phyloP scores from a whole-genome alignment of 306 rosid genomes.

The Oemleria cerasiformis region DNA sequence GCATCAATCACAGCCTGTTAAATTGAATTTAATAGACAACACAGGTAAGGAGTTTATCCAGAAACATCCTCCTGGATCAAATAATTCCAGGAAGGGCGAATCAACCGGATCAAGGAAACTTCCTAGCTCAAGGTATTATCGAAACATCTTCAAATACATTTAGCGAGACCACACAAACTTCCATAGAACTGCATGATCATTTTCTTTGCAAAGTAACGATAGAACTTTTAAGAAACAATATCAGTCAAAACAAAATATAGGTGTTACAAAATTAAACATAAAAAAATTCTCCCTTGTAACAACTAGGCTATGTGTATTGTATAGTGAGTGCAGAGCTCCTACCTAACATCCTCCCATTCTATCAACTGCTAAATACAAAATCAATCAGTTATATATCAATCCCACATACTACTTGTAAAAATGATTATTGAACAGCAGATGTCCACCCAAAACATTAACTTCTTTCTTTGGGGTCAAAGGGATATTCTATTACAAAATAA shows the following conservation, averaged over 20 bases:
- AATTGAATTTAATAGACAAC: slow-evolving; percentile 9
- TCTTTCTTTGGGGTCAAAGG: no score
- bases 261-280: background rate
- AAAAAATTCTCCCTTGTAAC: background rate
- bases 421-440: slow-evolving; percentile 1
- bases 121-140: background rate
- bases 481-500: no score
- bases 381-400: background rate
- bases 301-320: background rate
- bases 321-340: background rate
- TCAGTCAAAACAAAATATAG: background rate
- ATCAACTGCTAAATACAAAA: background rate
- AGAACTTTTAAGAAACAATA: background rate
- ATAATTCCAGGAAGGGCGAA: background rate
- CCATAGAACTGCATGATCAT: background rate
- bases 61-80: background rate
- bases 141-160: no score
- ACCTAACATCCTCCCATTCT: background rate
- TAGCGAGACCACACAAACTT: background rate
- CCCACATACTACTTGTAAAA: background rate
- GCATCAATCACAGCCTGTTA: slow-evolving; percentile 66
- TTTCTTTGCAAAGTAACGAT: background rate
- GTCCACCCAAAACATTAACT: background rate
- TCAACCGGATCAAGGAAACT: background rate
- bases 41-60: background rate